Base-by-base conservation (phyloP, 345 rosid genomes). In the Moricandia arvensis region DNA sequence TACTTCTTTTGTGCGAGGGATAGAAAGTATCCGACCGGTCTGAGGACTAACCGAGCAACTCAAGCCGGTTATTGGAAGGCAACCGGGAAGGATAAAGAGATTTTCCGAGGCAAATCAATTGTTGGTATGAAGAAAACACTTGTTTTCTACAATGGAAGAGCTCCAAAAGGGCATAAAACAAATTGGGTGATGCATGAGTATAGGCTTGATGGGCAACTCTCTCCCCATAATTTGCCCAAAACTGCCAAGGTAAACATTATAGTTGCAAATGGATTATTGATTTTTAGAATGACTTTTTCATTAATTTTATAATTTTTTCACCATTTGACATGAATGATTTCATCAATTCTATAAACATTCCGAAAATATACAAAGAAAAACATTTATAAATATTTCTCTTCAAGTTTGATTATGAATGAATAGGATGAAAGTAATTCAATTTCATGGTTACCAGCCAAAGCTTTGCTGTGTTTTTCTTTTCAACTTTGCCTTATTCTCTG, bases 61-160 rank as follows among this genome's bases (percentile, higher is more conserved):
- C 88, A 88, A 61, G 85, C 91, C 59, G 97, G 97, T 13, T 93
- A 93, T 61, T 93, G 98, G 98, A 93, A 93, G 63, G 98, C 98
- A 49, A 93, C 98, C 0, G 98, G 98, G 12, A 93, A 93, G 72
- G 98, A 93, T 35, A 93, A 83, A 58, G 96, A 91, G 81, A 93
- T 93, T 27, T 82, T 82, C 63, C 79, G 83, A 63, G 90, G 87
- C 1, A 91, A 88, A 76, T 80, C 87, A 0, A 83, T 93, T 38
- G 97, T 93, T 13, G 98, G 98, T n/a, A 93, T 91, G 97, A 93
- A 89, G 86, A 91, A 93, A 59, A 93, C 97, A 3, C 91, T 93
- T 66, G 98, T 93, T 58, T 93, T 93, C 64, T 93, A 93, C 73
- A 78, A 73, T 58, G 98, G 98, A 6, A 85, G 98, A 75, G 97